phyloP scores from a whole-genome alignment of 2,329 filamentous ascomycete genomes.

The Byssochlamys sp. region DNA sequence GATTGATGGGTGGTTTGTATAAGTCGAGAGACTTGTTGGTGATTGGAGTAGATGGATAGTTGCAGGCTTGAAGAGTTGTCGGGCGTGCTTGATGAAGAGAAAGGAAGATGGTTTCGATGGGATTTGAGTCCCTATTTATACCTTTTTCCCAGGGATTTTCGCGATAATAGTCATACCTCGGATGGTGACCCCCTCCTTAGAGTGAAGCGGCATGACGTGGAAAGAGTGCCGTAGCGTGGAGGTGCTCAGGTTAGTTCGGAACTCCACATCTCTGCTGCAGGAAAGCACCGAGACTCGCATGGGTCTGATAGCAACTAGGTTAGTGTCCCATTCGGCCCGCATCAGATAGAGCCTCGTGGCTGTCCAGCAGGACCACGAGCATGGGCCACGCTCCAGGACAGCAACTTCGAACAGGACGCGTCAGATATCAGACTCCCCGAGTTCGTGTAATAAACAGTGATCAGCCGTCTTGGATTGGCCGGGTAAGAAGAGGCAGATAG shows the following conservation, averaged over 20 bases:
- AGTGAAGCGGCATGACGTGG: not conserved
- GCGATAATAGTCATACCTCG: not conserved
- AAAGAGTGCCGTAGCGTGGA: not conserved
- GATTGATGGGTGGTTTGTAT: constrained; percentile 7
- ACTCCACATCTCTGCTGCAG: not conserved
- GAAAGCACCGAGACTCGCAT: not conserved
- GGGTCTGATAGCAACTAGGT: not conserved
- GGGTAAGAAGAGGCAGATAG: not conserved
- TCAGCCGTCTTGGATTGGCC: not conserved
- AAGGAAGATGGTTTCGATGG: not conserved
- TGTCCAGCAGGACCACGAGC: not conserved
- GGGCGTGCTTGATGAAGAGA: not conserved
- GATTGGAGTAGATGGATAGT: not conserved
- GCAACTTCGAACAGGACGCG: not conserved
- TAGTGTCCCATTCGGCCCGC: not conserved
- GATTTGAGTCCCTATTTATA: not conserved
- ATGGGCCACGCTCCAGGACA: not conserved
- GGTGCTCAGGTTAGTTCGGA: not conserved
- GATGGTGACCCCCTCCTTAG: not conserved
- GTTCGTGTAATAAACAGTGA: not conserved
- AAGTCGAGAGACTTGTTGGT: not conserved
- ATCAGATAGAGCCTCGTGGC: not conserved
- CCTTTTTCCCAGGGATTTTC: not conserved
- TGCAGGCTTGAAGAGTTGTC: not conserved
- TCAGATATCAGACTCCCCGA: not conserved